These are phyloP conservation scores for Udeniomyces megalosporus DNA, from an alignment of 768 basidiomycete species.

Conservation along the genomic window DNA sequence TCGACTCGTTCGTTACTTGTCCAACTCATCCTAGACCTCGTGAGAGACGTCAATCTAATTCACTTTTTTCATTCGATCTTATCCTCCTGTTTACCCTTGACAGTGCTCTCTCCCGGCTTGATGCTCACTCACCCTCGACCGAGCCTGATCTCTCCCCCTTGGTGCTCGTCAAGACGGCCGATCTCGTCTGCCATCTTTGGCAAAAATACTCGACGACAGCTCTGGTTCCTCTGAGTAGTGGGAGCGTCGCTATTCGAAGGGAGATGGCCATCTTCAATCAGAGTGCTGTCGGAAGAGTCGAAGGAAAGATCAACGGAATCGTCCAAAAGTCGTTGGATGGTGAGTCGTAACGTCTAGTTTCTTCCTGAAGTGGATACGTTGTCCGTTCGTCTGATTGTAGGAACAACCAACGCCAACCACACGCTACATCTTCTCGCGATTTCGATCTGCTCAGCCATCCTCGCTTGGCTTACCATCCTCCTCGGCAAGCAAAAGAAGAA, in stretches of 20 bases:
- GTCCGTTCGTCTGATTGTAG: too few species aligned
- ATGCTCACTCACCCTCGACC: conserved; percentile 52
- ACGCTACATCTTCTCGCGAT: too few species aligned
- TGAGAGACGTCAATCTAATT: not conserved
- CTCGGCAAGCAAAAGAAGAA: conserved; percentile 85
- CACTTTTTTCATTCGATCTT: not conserved
- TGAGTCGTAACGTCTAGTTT: too few species aligned
- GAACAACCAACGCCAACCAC: too few species aligned
- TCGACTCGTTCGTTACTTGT: conserved; percentile 71
- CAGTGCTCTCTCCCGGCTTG: conserved; percentile 56
- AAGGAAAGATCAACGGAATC: conserved; percentile 62
- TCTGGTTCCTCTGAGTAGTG: conserved; percentile 60
- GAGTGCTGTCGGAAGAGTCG: conserved; percentile 66
- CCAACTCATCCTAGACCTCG: not conserved
- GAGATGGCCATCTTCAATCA: conserved; percentile 90
- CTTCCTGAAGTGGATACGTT: too few species aligned
- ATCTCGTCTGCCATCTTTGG: conserved; percentile 89
- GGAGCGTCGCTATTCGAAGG: conserved; percentile 65
- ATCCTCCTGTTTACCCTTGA: not conserved
- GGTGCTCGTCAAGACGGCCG: conserved; percentile 48
- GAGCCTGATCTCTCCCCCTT: conserved; percentile 67
- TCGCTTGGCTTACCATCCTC: conserved; percentile 56
- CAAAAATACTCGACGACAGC: conserved; percentile 89
- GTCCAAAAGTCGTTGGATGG: conserved; percentile 70
- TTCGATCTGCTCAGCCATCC: conserved; percentile 43